phyloP scores from a whole-genome alignment of 345 rosid species.

The Dimocarpus longan region DNA sequence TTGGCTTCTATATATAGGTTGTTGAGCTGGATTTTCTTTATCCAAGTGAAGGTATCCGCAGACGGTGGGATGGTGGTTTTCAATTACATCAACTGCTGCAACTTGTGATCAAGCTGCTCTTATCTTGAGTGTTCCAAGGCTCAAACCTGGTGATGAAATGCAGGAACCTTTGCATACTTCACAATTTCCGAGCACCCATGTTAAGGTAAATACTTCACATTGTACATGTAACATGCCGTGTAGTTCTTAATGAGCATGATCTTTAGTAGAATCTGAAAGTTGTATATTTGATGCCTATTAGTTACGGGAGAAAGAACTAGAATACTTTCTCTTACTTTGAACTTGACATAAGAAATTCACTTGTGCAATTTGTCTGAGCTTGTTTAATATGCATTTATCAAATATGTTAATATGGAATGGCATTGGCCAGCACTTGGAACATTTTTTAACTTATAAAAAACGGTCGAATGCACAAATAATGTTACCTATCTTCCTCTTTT shows the following conservation, averaged over 20 bases:
- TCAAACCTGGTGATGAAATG: constrained; percentile 82
- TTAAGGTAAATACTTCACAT: constrained; percentile 59
- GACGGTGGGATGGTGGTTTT: constrained; percentile 92
- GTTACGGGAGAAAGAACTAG: not conserved
- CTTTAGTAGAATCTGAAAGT: too few relatives aligned
- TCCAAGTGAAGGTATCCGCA: constrained; percentile 98
- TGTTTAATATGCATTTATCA: not conserved
- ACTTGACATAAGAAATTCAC: not conserved
- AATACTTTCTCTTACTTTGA: not conserved
- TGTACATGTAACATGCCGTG: not conserved
- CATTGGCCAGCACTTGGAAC: not conserved
- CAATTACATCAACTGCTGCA: constrained; percentile 92
- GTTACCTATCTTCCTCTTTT: constrained; percentile 6
- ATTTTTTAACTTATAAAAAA: too few relatives aligned
- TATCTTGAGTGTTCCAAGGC: constrained; percentile 80
- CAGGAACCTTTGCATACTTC: constrained; percentile 96
- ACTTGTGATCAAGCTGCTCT: constrained; percentile 93
- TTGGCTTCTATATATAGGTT: constrained; percentile 46
- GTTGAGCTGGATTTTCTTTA: constrained; percentile 98
- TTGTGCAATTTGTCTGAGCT: not conserved
- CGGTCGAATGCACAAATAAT: too few relatives aligned
- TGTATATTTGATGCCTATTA: not conserved
- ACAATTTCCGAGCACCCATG: constrained; percentile 93
- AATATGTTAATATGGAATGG: not conserved
- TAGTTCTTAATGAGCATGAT: not conserved